Base-by-base conservation (phyloP, 78 protist species). In the Pelomyxa schiedti region DNA sequence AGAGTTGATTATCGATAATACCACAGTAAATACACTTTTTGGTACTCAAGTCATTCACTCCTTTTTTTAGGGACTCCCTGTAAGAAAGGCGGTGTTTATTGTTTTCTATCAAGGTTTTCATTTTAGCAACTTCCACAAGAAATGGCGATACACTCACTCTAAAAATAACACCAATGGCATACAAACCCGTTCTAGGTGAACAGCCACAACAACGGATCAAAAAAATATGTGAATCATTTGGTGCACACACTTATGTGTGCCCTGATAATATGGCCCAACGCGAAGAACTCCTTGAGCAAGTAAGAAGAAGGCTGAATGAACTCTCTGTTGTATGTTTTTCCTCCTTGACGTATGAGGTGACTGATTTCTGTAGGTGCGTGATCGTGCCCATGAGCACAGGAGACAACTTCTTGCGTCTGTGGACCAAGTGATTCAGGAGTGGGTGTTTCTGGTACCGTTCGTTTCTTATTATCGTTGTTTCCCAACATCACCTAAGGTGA, bases 41-140 rank as follows among this genome's bases (percentile, higher is more conserved):
- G n/a, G n/a, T n/a, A n/a, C n/a, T n/a, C n/a, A n/a, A n/a, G n/a
- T n/a, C n/a, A n/a, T n/a, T n/a, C n/a, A n/a, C n/a, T n/a, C n/a
- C 81, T 66, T 58, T 30, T 29, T 78, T 64, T 16, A 7, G 36
- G 42, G 69, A 32, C 28, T 1, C 2, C 69, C 36, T 0, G 58
- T 7, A 79, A 42, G n/a, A n/a, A 90, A 91, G 86, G 37, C 40
- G 32, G 93, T 81, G 66, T 89, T 87, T 73, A 76, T 86, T 32
- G 88, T 86, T 52, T 89, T 86, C 79, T 87, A 75, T 88, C 91
- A 87, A 42, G 97, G n/a, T n/a, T n/a, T n/a, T n/a, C n/a, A n/a
- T n/a, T n/a, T n/a, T n/a, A n/a, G n/a, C n/a, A n/a, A n/a, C n/a
- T n/a, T n/a, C n/a, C n/a, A n/a, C n/a, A n/a, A n/a, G n/a, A n/a